phyloP scores from a whole-genome alignment of 2,329 filamentous ascomycete species.

The Fusarium redolens region DNA sequence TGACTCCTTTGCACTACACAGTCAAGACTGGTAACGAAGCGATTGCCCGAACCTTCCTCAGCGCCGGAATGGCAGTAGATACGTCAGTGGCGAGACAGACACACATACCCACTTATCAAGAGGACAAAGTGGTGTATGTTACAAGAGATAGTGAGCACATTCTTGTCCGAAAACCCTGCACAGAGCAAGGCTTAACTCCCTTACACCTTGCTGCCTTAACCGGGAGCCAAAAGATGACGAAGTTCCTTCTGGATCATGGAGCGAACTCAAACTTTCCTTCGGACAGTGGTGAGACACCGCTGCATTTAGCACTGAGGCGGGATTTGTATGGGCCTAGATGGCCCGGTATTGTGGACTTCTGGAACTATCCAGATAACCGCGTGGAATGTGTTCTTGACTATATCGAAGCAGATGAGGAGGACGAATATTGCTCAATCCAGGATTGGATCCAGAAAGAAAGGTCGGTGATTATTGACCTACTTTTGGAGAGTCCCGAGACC shows the following conservation, averaged over 20 bases:
- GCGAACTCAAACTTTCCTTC: neutral
- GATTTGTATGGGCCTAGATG: neutral
- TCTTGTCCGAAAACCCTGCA: neutral
- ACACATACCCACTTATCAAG: neutral
- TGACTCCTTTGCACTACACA: neutral
- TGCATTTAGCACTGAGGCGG: neutral
- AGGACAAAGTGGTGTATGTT: neutral
- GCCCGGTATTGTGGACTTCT: neutral
- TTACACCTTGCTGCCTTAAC: neutral
- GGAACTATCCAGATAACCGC: neutral
- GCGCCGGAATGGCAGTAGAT: neutral
- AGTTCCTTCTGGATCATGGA: neutral
- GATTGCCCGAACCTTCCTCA: neutral
- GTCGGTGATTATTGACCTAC: neutral
- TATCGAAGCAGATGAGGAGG: neutral
- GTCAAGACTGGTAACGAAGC: neutral
- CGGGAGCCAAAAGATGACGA: neutral
- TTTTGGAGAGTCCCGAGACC: neutral
- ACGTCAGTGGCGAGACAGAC: neutral
- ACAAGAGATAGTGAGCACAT: accelerated
- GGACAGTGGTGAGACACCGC: neutral
- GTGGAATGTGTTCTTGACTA: neutral
- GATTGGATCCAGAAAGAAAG: neutral
- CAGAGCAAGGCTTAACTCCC: neutral
- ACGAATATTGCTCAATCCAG: neutral